phyloP scores from a whole-genome alignment of 225 moss, liverwort and hornwort species.

The Thuidium tamariscinum region DNA sequence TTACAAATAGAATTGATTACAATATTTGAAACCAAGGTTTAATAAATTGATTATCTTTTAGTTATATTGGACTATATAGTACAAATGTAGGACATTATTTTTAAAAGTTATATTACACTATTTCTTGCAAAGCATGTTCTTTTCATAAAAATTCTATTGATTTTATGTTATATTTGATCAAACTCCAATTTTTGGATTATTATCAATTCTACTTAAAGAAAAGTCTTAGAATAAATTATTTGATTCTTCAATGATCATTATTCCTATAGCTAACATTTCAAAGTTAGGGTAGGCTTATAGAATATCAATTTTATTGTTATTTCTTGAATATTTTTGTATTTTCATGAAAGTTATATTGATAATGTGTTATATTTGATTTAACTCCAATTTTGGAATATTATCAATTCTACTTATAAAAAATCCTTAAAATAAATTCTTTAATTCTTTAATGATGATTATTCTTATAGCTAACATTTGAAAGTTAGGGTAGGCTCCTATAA shows the following conservation, averaged over 20 bases:
- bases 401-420: no score
- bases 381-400: no score
- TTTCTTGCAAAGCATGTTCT: accelerated
- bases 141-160: accelerated
- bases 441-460: no score
- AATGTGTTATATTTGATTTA: no score
- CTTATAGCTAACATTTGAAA: no score
- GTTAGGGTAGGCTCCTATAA: background rate
- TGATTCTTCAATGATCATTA: background rate
- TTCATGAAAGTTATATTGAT: no score
- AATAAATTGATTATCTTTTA: background rate
- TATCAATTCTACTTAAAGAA: background rate
- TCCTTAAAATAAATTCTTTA: no score
- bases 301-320: no score
- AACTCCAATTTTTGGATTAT: background rate
- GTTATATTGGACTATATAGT: background rate
- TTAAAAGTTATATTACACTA: background rate
- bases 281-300: no score
- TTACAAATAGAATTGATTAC: background rate
- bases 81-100: background rate
- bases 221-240: no score
- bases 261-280: background rate
- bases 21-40: background rate
- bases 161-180: background rate
- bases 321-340: no score